These are phyloP conservation scores for Eucalyptus tenuipes DNA, from an alignment of 345 rosid genomes.

Conservation along the genomic window DNA sequence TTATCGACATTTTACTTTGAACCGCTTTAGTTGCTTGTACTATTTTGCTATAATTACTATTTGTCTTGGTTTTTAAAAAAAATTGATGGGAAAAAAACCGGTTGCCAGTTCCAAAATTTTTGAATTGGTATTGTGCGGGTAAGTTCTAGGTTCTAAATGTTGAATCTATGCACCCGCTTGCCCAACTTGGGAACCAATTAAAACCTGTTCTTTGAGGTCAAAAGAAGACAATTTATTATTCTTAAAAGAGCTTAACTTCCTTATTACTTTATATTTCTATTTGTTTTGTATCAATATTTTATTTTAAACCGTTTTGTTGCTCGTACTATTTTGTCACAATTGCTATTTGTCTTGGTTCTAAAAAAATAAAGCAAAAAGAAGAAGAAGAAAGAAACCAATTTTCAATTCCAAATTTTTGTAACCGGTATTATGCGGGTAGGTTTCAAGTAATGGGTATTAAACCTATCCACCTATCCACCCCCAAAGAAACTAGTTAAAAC, in stretches of 20 bases:
- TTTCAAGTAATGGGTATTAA: too few species aligned
- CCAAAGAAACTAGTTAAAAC: neutral
- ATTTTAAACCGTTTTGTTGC: neutral
- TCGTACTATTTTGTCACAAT: neutral
- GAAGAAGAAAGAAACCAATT: too few species aligned
- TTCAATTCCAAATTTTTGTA: neutral
- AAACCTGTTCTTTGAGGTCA: neutral
- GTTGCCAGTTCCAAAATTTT: neutral
- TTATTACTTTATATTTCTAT: neutral
- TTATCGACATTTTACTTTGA: too few species aligned
- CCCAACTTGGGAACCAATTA: too few species aligned
- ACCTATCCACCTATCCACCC: too few species aligned
- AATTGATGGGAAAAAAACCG: too few species aligned
- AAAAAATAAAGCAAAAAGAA: too few species aligned
- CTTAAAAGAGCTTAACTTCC: neutral
- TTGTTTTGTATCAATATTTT: too few species aligned
- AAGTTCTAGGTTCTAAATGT: neutral
- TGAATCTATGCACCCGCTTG: accelerated
- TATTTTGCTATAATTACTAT: too few species aligned
- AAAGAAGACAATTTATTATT: neutral
- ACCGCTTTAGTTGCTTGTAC: too few species aligned
- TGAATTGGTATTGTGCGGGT: neutral
- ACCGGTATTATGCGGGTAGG: neutral
- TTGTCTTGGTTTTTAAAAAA: too few species aligned
- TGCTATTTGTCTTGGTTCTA: neutral